Base-by-base conservation (phyloP, 2,329 filamentous ascomycete genomes). In the Diaporthe eres region DNA sequence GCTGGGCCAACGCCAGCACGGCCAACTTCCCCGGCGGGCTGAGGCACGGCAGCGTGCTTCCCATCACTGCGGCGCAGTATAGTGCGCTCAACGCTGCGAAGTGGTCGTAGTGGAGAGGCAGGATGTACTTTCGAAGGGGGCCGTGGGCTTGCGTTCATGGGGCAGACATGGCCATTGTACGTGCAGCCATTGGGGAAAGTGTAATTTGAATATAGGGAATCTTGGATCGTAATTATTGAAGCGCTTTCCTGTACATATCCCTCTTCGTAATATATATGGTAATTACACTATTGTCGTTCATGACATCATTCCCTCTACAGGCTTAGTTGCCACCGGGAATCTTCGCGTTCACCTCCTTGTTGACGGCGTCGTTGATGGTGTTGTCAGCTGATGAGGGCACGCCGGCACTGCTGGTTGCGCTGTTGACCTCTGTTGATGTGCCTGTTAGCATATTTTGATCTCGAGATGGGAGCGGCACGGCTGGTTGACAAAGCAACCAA, bases 31-130 rank as follows among this genome's bases (percentile, higher is more conserved):
- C 88, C 12, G 84, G 78, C 63, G 85, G 86, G 44, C 75, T 90
- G 78, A 86, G 89, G 76, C 89, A 90, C 81, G 88, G 88, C 12
- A 87, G 86, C 75, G 86, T 90, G 31, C 77, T 90, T 77, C 85
- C 88, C 0, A 81, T 90, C 4, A 87, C 85, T 67, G 80, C 84
- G 81, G 83, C 81, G 13, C 77, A 86, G 61, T 87, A 87, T 63
- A 81, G 85, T 75, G 85, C 86, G 7, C 77, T 90, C 76, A 80
- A 78, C 44, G 77, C 78, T 51, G 84, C 82, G 0, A 70, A 55
- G 65, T 70, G 65, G 65, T 42, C 65, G 49, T 70, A 70, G 15
- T 75, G 86, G 37, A 39, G 25, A 25, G 25, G 2, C 37, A 10
- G 83, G 31, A 6, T 4, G 4, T 31, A 31, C 31, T 31, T 10